Evolutionary conservation across 805 yeast species (phyloP).

Genomic region (Candida khao-thaluensis): DNA sequence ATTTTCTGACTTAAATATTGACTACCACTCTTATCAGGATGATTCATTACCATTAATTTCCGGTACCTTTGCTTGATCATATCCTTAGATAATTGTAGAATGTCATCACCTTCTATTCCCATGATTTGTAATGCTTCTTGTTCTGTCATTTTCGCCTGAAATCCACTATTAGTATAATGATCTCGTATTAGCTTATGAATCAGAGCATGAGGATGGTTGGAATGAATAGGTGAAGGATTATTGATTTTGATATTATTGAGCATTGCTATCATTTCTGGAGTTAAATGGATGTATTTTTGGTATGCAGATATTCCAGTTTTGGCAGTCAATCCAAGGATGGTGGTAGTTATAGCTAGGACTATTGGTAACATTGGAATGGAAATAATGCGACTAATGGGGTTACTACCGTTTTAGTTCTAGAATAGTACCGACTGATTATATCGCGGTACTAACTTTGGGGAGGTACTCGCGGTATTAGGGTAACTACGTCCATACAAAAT

Average conservation of each 20-base stretch:
- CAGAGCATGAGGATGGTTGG: conserved; percentile 13
- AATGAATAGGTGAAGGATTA: conserved; percentile 2
- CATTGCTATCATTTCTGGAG: conserved; percentile 38
- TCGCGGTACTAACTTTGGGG: too few species aligned
- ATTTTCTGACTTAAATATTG: conserved; percentile 40
- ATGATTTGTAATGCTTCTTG: conserved; percentile 40
- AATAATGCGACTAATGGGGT: too few species aligned
- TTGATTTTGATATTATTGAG: conserved; percentile 29
- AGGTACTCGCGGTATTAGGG: too few species aligned
- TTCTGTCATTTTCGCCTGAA: conserved; percentile 40
- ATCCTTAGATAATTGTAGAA: conserved; percentile 35
- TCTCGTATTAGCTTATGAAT: conserved; percentile 14
- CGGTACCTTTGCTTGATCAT: conserved; percentile 36
- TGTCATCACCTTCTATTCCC: conserved; percentile 43
- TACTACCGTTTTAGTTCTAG: too few species aligned
- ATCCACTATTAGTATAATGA: conserved; percentile 35
- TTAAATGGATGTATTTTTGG: conserved; percentile 27
- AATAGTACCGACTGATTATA: too few species aligned
- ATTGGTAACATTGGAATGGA: conserved; percentile 51
- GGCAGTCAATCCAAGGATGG: conserved; percentile 49
- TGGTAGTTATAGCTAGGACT: conserved; percentile 53
- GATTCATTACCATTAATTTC: conserved; percentile 39
- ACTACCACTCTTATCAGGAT: conserved; percentile 44
- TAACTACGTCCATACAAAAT: too few species aligned
- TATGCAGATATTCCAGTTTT: conserved; percentile 30